A percentile compares a stretch with the other conserved stretches of the same genome.
These are phyloP conservation scores for Emergomyces africanus DNA, from an alignment of 2,329 filamentous ascomycete genomes.

Conservation along the genomic window DNA sequence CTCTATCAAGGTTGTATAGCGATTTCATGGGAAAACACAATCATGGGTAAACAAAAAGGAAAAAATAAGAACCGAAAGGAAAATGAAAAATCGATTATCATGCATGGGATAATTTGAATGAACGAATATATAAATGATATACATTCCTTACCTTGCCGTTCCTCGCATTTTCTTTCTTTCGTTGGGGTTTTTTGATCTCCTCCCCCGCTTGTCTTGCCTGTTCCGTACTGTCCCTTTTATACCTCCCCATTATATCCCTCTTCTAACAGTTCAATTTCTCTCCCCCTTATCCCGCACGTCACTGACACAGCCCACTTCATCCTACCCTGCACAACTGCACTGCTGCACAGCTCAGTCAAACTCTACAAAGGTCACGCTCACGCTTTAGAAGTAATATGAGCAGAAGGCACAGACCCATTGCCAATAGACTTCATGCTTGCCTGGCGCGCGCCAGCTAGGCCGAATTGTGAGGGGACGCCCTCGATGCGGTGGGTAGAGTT, in stretches of 20 bases:
- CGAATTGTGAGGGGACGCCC: slow-evolving; percentile 57
- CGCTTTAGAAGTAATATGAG: background rate
- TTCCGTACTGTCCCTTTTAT: too few species aligned
- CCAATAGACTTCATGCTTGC: slow-evolving; percentile 27
- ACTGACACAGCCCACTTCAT: background rate
- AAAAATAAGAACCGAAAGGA: background rate
- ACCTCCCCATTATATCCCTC: background rate
- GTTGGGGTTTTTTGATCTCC: background rate
- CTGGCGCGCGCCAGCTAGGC: slow-evolving; percentile 52
- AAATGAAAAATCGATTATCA: background rate
- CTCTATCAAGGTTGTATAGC: too few species aligned
- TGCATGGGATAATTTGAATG: background rate
- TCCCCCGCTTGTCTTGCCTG: background rate
- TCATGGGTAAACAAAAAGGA: too few species aligned
- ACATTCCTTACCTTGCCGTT: background rate
- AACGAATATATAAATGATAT: background rate
- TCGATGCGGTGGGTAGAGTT: slow-evolving; percentile 74
- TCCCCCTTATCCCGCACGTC: background rate
- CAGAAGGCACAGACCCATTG: slow-evolving; percentile 15
- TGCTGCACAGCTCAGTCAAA: background rate
- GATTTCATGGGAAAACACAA: too few species aligned
- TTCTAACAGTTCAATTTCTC: background rate
- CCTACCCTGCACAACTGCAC: background rate
- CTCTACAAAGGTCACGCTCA: background rate
- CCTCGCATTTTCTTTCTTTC: background rate